A percentile compares a stretch with the other conserved stretches of the same genome.
These are phyloP conservation scores for Thinopyrum elongatum DNA, from an alignment of 176 grass and related monocot species.

Conservation along the genomic window DNA sequence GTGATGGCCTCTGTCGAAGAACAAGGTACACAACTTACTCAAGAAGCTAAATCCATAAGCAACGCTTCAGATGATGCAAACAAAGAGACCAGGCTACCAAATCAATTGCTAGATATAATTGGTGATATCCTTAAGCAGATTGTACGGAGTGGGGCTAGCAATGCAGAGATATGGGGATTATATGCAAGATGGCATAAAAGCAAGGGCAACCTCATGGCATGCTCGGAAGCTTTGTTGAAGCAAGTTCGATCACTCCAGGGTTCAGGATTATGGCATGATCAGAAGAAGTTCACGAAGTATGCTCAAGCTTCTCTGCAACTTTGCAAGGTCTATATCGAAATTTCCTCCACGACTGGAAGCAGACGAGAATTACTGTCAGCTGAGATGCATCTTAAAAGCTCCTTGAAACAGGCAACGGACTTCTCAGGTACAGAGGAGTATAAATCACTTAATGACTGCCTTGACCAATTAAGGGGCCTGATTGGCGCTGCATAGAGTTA, in stretches of 20 bases:
- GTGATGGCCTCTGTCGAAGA: constrained; percentile 57
- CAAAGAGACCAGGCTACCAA: constrained; percentile 46
- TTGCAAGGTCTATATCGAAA: constrained; percentile 74
- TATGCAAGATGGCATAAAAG: constrained; percentile 84
- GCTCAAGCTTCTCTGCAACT: constrained; percentile 72
- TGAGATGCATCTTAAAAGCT: constrained; percentile 83
- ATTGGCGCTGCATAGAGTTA: not conserved
- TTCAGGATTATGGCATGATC: constrained; percentile 77
- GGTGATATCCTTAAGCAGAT: constrained; percentile 71
- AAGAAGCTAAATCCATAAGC: constrained; percentile 21
- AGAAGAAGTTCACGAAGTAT: constrained; percentile 62
- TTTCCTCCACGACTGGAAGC: constrained; percentile 63
- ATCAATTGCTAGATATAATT: constrained; percentile 65
- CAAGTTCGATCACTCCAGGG: constrained; percentile 92
- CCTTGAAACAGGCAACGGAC: constrained; percentile 66
- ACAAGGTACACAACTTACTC: constrained; percentile 17
- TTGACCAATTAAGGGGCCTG: not conserved
- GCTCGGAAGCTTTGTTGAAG: constrained; percentile 78
- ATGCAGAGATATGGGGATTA: constrained; percentile 67
- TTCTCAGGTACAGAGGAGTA: not conserved
- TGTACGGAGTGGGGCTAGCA: constrained; percentile 58
- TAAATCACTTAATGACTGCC: not conserved
- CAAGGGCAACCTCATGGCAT: constrained; percentile 80
- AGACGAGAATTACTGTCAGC: constrained; percentile 59
- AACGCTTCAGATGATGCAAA: constrained; percentile 29